These are phyloP conservation scores for Posidonia oceanica DNA, from an alignment of 116 monocot genomes.

Conservation along the genomic window DNA sequence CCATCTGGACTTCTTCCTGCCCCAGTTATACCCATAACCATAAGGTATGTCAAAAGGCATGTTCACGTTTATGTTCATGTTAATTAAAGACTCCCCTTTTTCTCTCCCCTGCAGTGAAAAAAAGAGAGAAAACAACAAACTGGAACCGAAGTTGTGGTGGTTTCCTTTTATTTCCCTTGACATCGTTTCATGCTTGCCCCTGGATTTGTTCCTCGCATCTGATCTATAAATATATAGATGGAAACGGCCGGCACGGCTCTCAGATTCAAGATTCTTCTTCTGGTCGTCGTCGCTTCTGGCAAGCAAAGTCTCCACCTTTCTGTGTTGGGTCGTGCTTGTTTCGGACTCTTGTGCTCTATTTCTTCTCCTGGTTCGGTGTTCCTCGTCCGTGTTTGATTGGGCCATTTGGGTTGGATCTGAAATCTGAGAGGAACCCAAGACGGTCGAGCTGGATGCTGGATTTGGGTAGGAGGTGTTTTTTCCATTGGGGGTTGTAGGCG, in stretches of 20 bases:
- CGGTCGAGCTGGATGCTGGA: slow-evolving; percentile 3
- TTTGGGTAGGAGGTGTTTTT: neutral
- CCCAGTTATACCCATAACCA: too few relatives aligned
- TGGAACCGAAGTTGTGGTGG: too few relatives aligned
- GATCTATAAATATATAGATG: slow-evolving; percentile 1
- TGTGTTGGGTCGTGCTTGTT: neutral
- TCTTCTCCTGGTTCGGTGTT: slow-evolving; percentile 1
- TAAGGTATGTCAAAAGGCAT: too few relatives aligned
- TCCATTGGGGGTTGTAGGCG: neutral
- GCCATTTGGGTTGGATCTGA: slow-evolving; percentile 2
- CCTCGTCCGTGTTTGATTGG: neutral
- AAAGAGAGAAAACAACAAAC: neutral
- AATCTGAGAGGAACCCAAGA: neutral
- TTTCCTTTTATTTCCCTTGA: too few relatives aligned
- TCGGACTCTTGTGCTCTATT: neutral
- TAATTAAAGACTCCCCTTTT: too few relatives aligned
- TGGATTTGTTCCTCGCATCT: neutral
- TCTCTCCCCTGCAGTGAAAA: too few relatives aligned
- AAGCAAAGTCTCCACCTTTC: neutral
- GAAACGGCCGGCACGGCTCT: slow-evolving; percentile 3
- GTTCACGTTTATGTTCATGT: too few relatives aligned
- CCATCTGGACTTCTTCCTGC: too few relatives aligned
- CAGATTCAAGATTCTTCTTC: neutral
- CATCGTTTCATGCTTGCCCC: neutral
- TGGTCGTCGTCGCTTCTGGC: neutral